Evolutionary conservation across 2,329 filamentous ascomycete species (phyloP), one percentile per base, ranked within the genome.

Genomic region (Metarhizium sp.): DNA sequence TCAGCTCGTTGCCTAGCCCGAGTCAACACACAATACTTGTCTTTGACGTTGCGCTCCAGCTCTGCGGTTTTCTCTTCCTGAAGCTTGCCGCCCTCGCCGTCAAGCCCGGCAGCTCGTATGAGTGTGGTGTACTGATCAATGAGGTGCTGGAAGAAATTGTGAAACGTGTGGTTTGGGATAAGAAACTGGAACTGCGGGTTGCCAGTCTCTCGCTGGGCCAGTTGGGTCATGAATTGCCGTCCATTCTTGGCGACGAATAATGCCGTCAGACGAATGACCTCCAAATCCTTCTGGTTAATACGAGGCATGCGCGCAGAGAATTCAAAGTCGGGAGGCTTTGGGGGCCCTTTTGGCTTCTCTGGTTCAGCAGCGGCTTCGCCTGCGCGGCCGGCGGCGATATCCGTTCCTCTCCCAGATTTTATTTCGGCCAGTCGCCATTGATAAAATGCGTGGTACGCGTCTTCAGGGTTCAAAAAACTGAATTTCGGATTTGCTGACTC

Each of bases 141-240:
- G 57, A 96, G 79, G 60, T 92, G 84, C 63, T 90, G 89, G 72
- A 96, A 97, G 75, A 94, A 97, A 69, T 92, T 92, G 75, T 97
- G 91, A 59, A 96, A 86, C 65, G 90, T 96, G 75, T 99, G 94
- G 66, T 96, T 95, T 16, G 92, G 90, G 54, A 92, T 86, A 53
- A 99, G 78, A 67, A 99, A 99, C 71, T 96, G 91, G 70, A 97
- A 99, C 69, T 99, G 92, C 62, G 86, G 91, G 71, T 96, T 97
- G 66, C 87, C 82, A 18, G 88, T 81, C 74, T 99, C 92, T 61
- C 90, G 84, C 73, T 96, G 92, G 29, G 88, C 90, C 59, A 99
- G 76, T 54, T 87, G 82, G 25, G 91, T 96, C 82, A 96, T 90
- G 73, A 94, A 99, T 58, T 87, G 85, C 58, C 92, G 86, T 14